Base-by-base conservation (phyloP, 2,329 filamentous ascomycete species). In the Aspergillus quadrilineatus region DNA sequence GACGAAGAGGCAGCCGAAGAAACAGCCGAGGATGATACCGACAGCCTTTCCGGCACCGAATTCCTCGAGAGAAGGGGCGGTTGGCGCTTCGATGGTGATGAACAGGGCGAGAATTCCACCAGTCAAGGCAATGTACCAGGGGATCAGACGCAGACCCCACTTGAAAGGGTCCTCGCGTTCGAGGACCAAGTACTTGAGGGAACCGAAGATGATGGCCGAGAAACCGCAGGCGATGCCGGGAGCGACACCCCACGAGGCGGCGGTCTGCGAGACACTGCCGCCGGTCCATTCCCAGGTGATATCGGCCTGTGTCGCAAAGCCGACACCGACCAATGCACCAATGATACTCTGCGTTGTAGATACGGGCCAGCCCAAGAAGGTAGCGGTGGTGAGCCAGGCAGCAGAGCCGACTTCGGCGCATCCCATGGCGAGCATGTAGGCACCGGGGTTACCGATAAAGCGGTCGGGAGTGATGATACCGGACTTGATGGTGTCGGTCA, bases 21-120 rank as follows among this genome's bases (percentile, higher is more conserved):
- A 64, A 4, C 68, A 65, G 17, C 67, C 67, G 2, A 69, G 46
- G 10, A 69, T 61, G 17, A 68, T 69, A 1, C 67, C 67, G 3
- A 50, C 60, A 0, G 59, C 62, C 37, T 64, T 68, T 17, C 66
- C 66, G 28, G 57, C 64, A 12, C 67, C 66, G 36, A 68, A 67
- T 12, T 60, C 61, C 12, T 67, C 65, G 15, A 67, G 55, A 0
- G 62, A 64, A 9, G 65, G 63, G 0, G 61, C 65, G 5, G 59
- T 65, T 1, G 67, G 66, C 4, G 64, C 65, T 56, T 68, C 65
- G 57, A 81, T 71, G 46, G 88, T 78, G 55, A 89, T 82, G 58
- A 88, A 82, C 67, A 89, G 73, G 4, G 80, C 78, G 43, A 81
- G 76, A 50, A 82, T 59, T n/a, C 73, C 78, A 43, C 73, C 78